Conservation (phyloP, 2,329 filamentous ascomycete genomes). For the Aureobasidium sp. region DNA sequence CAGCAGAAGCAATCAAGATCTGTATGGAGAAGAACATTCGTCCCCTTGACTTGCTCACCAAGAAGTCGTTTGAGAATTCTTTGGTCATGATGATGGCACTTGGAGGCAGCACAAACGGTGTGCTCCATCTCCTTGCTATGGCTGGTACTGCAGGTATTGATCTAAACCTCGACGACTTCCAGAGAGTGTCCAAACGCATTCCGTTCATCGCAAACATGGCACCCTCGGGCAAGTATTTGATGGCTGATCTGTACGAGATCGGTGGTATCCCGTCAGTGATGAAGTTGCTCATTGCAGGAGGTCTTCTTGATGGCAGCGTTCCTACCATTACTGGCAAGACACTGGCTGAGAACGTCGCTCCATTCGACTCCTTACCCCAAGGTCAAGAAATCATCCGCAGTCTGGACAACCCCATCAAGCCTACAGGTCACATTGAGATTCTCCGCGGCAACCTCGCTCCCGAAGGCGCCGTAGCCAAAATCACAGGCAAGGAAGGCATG, state of each 20-base stretch:
- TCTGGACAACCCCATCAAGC: conserved; percentile 74
- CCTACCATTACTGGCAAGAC: conserved; percentile 79
- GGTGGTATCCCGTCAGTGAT: conserved; percentile 79
- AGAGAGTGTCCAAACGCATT: conserved; percentile 70
- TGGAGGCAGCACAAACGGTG: conserved; percentile 83
- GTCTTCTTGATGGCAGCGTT: conserved; percentile 67
- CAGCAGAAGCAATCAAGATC: conserved; percentile 64
- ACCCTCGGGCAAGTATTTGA: conserved; percentile 74
- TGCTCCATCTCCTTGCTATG: conserved; percentile 85
- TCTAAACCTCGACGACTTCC: conserved; percentile 72
- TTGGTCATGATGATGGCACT: conserved; percentile 84
- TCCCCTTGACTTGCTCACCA: conserved; percentile 71
- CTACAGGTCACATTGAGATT: conserved; percentile 79
- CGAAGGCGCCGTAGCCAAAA: conserved; percentile 85
- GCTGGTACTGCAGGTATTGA: conserved; percentile 72
- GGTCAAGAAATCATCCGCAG: conserved; percentile 77
- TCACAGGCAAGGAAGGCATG: conserved; percentile 89
- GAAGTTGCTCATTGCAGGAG: conserved; percentile 70
- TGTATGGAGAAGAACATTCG: conserved; percentile 79
- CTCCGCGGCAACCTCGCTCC: conserved; percentile 81
- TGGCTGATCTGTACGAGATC: conserved; percentile 79
- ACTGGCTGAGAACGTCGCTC: conserved; percentile 68
- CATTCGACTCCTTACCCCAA: conserved; percentile 66
- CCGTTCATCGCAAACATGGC: conserved; percentile 81
- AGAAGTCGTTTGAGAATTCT: conserved; percentile 76